phyloP scores from a whole-genome alignment of 345 rosid genomes.

The Dipteronia dyeriana region DNA sequence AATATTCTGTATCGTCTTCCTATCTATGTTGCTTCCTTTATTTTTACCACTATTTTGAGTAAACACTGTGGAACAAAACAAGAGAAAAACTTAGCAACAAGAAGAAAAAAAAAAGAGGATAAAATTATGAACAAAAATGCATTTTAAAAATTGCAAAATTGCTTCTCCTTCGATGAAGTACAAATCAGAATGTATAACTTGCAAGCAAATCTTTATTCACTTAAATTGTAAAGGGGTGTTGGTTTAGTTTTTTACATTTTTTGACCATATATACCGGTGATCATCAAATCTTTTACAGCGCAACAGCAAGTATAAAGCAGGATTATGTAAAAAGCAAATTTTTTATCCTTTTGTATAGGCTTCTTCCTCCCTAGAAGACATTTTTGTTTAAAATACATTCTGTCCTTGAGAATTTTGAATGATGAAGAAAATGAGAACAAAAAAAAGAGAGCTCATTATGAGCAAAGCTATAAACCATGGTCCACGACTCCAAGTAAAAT shows the following conservation, averaged over 20 bases:
- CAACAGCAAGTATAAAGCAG: background rate
- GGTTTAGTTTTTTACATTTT: background rate
- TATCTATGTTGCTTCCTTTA: background rate
- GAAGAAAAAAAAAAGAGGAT: background rate
- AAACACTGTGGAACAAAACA: background rate
- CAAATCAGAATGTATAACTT: background rate
- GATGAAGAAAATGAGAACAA: too few relatives aligned
- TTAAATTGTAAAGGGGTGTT: background rate
- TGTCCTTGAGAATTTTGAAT: background rate
- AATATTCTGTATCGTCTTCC: conserved; percentile 1
- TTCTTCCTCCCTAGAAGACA: background rate
- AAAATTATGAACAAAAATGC: background rate
- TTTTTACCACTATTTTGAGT: background rate
- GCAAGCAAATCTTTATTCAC: background rate
- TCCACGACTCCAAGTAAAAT: too few relatives aligned
- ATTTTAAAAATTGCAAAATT: background rate
- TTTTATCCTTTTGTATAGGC: background rate
- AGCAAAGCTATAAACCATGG: background rate
- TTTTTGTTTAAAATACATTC: background rate
- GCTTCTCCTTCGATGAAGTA: background rate
- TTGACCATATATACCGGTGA: background rate
- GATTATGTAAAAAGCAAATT: background rate
- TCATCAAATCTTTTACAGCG: too few relatives aligned
- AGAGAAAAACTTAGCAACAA: background rate
- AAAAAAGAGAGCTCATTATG: too few relatives aligned